Evolutionary conservation across 306 rosid genomes (phyloP).

Genomic region (Trifolium pratense): DNA sequence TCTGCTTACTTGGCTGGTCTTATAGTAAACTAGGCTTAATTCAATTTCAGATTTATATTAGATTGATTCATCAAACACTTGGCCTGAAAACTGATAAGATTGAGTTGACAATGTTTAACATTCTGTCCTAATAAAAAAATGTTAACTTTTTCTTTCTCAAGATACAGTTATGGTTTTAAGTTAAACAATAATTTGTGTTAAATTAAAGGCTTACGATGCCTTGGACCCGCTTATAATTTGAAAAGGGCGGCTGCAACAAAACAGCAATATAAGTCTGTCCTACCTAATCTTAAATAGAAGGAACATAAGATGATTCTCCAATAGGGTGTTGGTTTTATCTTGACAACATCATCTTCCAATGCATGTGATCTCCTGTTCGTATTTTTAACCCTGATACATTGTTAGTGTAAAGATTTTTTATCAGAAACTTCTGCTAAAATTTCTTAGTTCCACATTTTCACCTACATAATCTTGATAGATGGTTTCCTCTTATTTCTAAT

Average conservation of each 20-base stretch:
- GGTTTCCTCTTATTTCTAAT: conserved; percentile 20
- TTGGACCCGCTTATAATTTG: conserved; percentile 18
- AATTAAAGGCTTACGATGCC: conserved; percentile 17
- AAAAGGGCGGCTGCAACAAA: not conserved
- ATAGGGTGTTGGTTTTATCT: conserved; percentile 1
- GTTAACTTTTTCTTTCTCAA: not conserved
- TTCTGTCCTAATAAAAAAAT: too few species aligned
- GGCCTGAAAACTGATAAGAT: conserved; percentile 19
- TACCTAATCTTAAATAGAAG: conserved; percentile 15
- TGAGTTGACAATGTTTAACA: too few species aligned
- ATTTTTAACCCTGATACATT: conserved; percentile 10
- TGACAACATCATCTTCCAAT: not conserved
- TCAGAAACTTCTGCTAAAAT: conserved; percentile 23
- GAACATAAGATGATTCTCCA: conserved; percentile 26
- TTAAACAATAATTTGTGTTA: conserved; percentile 24
- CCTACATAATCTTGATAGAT: conserved; percentile 7
- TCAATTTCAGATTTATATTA: too few species aligned
- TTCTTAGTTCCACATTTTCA: conserved; percentile 6
- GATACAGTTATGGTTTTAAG: not conserved
- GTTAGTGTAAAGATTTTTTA: conserved; percentile 6
- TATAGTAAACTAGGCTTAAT: not conserved
- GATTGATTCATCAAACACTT: too few species aligned
- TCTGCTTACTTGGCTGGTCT: conserved; percentile 28
- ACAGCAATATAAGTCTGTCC: conserved; percentile 21
- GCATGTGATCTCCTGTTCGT: conserved; percentile 25